These are phyloP conservation scores for Infundibulicybe gibba DNA, from an alignment of 768 basidiomycete genomes.

Conservation along the genomic window DNA sequence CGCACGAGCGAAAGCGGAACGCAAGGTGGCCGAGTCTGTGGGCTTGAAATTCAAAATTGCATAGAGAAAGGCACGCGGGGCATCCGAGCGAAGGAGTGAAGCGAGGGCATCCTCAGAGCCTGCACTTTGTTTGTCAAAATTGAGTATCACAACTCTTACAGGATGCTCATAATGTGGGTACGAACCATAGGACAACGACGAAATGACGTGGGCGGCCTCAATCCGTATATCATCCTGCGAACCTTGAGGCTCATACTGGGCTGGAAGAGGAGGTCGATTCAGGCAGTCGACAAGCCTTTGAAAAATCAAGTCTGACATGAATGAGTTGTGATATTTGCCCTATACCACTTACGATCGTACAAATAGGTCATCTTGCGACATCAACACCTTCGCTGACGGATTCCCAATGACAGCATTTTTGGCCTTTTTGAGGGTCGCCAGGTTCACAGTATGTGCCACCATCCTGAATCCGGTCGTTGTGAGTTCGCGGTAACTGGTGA, in stretches of 20 bases:
- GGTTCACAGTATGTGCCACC: constrained; percentile 7
- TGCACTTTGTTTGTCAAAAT: constrained; percentile 12
- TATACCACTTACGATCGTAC: constrained; percentile 44
- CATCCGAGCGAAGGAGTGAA: constrained; percentile 53
- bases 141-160: background rate
- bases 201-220: constrained; percentile 73
- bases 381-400: constrained; percentile 60
- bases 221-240: constrained; percentile 53
- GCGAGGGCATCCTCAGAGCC: constrained; percentile 61
- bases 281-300: constrained; percentile 61
- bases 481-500: too few species aligned
- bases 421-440: constrained; percentile 53
- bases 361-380: constrained; percentile 54
- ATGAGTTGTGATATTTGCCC: background rate
- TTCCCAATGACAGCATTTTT: constrained; percentile 83
- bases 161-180: background rate
- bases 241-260: constrained; percentile 26
- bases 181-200: constrained; percentile 68
- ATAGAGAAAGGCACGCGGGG: constrained; percentile 57
- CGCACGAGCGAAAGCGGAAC: constrained; percentile 59
- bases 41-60: constrained; percentile 51
- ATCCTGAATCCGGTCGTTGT: too few species aligned
- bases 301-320: background rate
- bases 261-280: constrained; percentile 26
- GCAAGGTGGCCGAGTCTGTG: constrained; percentile 33